Conservation (phyloP, 371 early-diverging fungal genomes). For the Rhizopus microsporus region DNA sequence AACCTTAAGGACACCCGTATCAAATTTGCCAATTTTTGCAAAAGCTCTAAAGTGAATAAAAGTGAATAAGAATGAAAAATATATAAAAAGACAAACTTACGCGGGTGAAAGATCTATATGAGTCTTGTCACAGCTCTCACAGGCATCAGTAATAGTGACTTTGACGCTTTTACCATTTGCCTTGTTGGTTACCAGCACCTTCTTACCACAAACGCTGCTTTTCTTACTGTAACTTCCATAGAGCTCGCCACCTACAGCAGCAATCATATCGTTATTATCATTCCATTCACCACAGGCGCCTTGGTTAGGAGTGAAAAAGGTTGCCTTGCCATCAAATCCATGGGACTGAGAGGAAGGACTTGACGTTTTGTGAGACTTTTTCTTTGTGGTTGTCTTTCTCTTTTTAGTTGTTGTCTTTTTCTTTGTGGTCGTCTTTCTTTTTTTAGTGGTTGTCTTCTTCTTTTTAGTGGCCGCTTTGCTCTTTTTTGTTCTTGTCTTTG, state of each 20-base stretch:
- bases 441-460: slow-evolving; percentile 18
- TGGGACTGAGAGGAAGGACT: background rate
- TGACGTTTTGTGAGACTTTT: background rate
- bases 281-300: slow-evolving; percentile 46
- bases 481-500: slow-evolving; percentile 9
- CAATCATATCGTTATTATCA: slow-evolving; percentile 31
- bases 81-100: slow-evolving; percentile 15
- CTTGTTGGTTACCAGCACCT: slow-evolving; percentile 32
- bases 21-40: slow-evolving; percentile 28
- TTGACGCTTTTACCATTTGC: slow-evolving; percentile 36
- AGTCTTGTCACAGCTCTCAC: slow-evolving; percentile 28
- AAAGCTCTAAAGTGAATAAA: slow-evolving; percentile 28
- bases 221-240: slow-evolving; percentile 39
- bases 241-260: slow-evolving; percentile 27
- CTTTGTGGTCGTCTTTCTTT: slow-evolving; percentile 19
- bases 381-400: slow-evolving; percentile 14
- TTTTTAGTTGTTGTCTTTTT: slow-evolving; percentile 17
- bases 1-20: slow-evolving; percentile 36
- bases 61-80: background rate
- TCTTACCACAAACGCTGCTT: slow-evolving; percentile 34
- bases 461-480: slow-evolving; percentile 18
- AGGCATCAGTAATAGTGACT: slow-evolving; percentile 38
- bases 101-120: slow-evolving; percentile 42
- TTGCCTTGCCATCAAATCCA: slow-evolving; percentile 28
- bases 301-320: slow-evolving; percentile 40